Base-by-base conservation (phyloP, 257 asterid species). In the Petunia axillaris region DNA sequence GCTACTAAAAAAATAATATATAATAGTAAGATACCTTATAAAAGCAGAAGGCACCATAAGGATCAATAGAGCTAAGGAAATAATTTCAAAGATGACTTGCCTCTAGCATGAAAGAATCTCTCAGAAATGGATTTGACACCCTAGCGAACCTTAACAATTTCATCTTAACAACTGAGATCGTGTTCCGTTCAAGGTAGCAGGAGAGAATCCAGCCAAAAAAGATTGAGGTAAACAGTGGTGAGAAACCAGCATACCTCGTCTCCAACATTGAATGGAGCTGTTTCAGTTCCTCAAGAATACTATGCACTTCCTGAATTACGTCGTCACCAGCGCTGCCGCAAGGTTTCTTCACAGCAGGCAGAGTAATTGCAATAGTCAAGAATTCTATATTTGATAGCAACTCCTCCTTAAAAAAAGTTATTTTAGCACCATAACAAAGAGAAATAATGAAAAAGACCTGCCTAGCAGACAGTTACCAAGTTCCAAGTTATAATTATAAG, bases 211-310 rank as follows among this genome's bases (percentile, higher is more conserved):
- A n/a, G 5, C 46, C 57, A 41, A 88, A 84, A 84, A 71, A 63
- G 39, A 76, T 25, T 43, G 43, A 35, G 10, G 6, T 9, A 54
- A 14, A 16, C 64, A 44, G 54, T 2, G 2, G 64, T 7, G 55
- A 9, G 52, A 54, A 46, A 15, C 40, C n/a, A 15, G 25, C 86
- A 37, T 55, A 86, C 89, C 86, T 82, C 38, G 25, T 76, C 64
- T 76, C 79, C 8, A 86, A 41, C 15, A 64, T 6, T 2, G 79
- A 77, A 8, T 43, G 40, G 37, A 87, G 79, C 15, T 44, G 78
- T 79, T 82, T 81, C 80, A 86, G 65, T 67, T 86, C 89, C 36
- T 79, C 73, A 70, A 83, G 52, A 77, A 70, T 36, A 67, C 15
- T 5, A 3, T 15, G 48, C 4, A 57, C 63, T 71, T 86, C 85